Evolutionary conservation across 1,284 basidiomycete species (phyloP).

Genomic region (Pseudozyma hubeiensis): DNA sequence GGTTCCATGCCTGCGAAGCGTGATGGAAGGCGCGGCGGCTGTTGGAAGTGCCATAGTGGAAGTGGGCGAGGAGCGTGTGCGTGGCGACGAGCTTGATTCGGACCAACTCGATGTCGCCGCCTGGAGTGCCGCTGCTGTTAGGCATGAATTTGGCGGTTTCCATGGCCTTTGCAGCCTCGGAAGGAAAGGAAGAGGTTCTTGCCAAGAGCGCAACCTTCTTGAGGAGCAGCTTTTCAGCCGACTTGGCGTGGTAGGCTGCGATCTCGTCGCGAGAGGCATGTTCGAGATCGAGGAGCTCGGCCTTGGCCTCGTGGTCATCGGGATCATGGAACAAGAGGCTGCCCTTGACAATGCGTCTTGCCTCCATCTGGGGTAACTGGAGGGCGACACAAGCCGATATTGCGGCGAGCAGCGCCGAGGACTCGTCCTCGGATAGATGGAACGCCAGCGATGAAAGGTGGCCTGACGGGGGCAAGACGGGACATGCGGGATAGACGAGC

Average conservation of each 20-base stretch:
- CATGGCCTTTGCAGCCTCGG: slow-evolving; percentile 29
- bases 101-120: slow-evolving; percentile 48
- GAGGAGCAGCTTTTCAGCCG: slow-evolving; percentile 54
- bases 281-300: slow-evolving; percentile 43
- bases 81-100: slow-evolving; percentile 60
- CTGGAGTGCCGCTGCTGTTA: slow-evolving; percentile 25
- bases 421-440: slow-evolving; percentile 59
- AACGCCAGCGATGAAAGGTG: slow-evolving; percentile 61
- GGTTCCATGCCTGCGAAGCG: slow-evolving; percentile 57
- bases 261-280: slow-evolving; percentile 52
- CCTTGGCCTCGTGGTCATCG: slow-evolving; percentile 47
- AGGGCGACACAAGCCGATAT: slow-evolving; percentile 54
- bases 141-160: slow-evolving; percentile 26
- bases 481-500: slow-evolving; percentile 58
- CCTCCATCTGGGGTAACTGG: slow-evolving; percentile 52
- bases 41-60: slow-evolving; percentile 55
- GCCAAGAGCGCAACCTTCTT: slow-evolving; percentile 40
- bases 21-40: slow-evolving; percentile 51
- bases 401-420: slow-evolving; percentile 57
- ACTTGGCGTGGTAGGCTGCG: slow-evolving; percentile 55
- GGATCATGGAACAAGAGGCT: slow-evolving; percentile 40
- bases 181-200: slow-evolving; percentile 39
- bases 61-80: slow-evolving; percentile 56
- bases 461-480: slow-evolving; percentile 57
- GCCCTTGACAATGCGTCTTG: slow-evolving; percentile 52